Base-by-base conservation (phyloP, 768 basidiomycete genomes). In the Dendrothele bispora region DNA sequence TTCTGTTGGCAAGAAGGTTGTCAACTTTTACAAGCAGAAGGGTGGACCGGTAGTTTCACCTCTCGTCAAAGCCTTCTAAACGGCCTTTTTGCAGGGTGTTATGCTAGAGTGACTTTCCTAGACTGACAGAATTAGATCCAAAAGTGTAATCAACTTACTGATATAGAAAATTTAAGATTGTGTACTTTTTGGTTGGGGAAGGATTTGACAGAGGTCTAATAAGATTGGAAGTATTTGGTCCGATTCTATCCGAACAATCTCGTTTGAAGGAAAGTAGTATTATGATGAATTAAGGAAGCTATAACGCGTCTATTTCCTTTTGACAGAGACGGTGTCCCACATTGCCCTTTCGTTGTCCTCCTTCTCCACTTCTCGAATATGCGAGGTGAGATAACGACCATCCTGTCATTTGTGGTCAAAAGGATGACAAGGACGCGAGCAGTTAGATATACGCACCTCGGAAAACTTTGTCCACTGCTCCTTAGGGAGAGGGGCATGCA, bases 1-100 rank as follows among this genome's bases (percentile, higher is more conserved):
- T 36, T 65, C 65, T 37, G 79, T 92, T 20, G 83, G 88, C 55
- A 86, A 92, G 79, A 92, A 93, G 78, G 83, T 93, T 41, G 80
- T 91, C 50, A 77, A 75, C 43, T 92, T 89, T 77, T 95, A 95
- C 79, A 88, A 85, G 78, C 73, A 85, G 69, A 78, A 78, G 69
- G 84, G 84, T n/a, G 72, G 74, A 44, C 70, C 78, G 41, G 76
- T 90, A 35, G 67, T 82, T n/a, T 91, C 90, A 38, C 90, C 89
- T 22, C 71, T 91, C 27, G 66, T 82, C 51, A 89, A 83, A 71
- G 89, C 89, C n/a, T 61, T 91, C 59, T 74, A 69, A n/a, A n/a
- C n/a, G n/a, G n/a, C n/a, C n/a, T n/a, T n/a, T n/a, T n/a, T n/a
- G n/a, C n/a, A n/a, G n/a, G n/a, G n/a, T n/a, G n/a, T n/a, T n/a